These are phyloP conservation scores for Daedaleopsis sinensis DNA, from an alignment of 768 basidiomycete species.

Conservation along the genomic window DNA sequence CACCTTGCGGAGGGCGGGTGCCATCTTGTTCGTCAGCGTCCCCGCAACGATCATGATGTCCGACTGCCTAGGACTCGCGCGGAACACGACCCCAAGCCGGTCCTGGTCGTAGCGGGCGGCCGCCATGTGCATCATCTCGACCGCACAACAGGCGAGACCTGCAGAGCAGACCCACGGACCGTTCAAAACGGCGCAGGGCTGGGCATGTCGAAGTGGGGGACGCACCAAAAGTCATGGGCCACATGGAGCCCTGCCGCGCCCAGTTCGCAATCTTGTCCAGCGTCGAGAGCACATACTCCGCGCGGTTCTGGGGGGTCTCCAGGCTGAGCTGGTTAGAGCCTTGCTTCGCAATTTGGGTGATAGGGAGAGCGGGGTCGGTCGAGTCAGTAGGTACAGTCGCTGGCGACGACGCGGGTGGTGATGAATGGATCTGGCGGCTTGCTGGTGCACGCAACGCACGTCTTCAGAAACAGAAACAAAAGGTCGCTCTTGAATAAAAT, in stretches of 20 bases:
- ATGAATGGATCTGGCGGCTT: slow-evolving; percentile 59
- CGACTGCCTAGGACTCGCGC: slow-evolving; percentile 97
- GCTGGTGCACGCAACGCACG: slow-evolving; percentile 33
- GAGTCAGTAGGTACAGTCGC: slow-evolving; percentile 47
- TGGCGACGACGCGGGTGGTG: slow-evolving; percentile 43
- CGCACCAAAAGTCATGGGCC: slow-evolving; percentile 96
- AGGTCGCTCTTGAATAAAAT: background rate
- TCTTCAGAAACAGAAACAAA: background rate
- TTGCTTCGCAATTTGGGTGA: slow-evolving; percentile 72
- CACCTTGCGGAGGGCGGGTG: slow-evolving; percentile 93
- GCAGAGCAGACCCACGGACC: background rate
- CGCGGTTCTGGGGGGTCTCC: slow-evolving; percentile 78
- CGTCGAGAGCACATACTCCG: slow-evolving; percentile 96
- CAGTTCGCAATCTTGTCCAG: slow-evolving; percentile 97
- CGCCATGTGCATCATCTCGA: slow-evolving; percentile 99
- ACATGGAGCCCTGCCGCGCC: slow-evolving; percentile 97
- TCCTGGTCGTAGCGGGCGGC: slow-evolving; percentile 99
- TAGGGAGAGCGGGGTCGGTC: slow-evolving; percentile 51
- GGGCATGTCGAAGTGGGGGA: background rate
- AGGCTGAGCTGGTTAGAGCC: slow-evolving; percentile 86
- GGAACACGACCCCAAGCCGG: slow-evolving; percentile 94
- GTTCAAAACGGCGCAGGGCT: background rate
- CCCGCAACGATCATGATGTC: slow-evolving; percentile 99
- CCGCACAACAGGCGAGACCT: slow-evolving; percentile 98
- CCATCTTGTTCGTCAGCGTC: slow-evolving; percentile 99